Base-by-base conservation (phyloP, 192 early-diverging fungal species). In the Backusella westeae region DNA sequence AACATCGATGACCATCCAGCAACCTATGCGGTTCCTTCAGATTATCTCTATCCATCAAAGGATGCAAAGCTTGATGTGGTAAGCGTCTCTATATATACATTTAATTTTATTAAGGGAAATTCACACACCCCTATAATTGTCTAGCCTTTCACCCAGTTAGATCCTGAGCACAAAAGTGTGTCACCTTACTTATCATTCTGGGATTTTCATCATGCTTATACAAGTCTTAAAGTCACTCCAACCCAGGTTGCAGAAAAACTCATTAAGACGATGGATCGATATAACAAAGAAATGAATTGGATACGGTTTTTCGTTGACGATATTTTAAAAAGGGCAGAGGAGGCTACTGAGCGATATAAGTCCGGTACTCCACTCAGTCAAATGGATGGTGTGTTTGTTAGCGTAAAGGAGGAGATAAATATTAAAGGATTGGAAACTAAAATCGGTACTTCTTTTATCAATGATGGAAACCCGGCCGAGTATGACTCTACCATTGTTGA, bases 321-420 rank as follows among this genome's bases (percentile, higher is more conserved):
- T 6, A 78, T 85, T 34, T 44, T 86, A 0, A 69, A 76, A 21
- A 90, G 92, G 73, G 91, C 91, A 3, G 69, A 72, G 14, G 87
- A 41, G 14, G 91, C 90, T 3, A 87, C 87, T 19, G 71, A 68
- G 0, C 78, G 94, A 46, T 91, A 94, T 74, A 52, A 73, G 14
- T 44, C 75, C 9, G 82, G 84, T 0, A 70, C 29, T 8, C 82
- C 88, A 0, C 80, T 93, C 26, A 88, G 90, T 32, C 84, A 85
- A 65, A 76, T 95, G 34, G 94, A 95, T 81, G 94, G 94, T 72
- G 85, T 95, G 15, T 90, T 90, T 53, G 77, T 95, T 23, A 77
- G 86, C 10, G 72, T 95, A 44, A 95, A 95, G 79, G 93, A 95
- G 46, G 93, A 95, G 70, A 7, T 91, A 38, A 89, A 94, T 75